phyloP scores from a whole-genome alignment of 2,329 filamentous ascomycete species.

The Podosphaera fusca region DNA sequence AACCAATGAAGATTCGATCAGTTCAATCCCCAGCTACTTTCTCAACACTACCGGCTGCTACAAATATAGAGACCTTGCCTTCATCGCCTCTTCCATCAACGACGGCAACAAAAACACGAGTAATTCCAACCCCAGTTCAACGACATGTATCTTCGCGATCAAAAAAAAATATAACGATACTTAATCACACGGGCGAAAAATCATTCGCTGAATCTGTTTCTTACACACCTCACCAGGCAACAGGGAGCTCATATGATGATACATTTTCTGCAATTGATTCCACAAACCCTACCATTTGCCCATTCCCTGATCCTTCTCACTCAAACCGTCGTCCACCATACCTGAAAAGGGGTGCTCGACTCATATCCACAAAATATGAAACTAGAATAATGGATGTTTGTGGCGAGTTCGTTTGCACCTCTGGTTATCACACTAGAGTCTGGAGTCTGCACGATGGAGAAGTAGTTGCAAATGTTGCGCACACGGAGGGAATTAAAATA shows the following conservation, averaged over 20 bases:
- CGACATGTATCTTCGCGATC: conserved; percentile 16
- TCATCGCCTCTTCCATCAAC: too few relatives aligned
- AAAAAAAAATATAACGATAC: conserved; percentile 15
- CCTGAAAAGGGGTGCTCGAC: conserved; percentile 45
- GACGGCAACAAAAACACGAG: too few relatives aligned
- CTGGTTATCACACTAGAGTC: conserved; percentile 64
- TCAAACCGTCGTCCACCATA: conserved; percentile 66
- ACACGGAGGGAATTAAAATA: conserved; percentile 66
- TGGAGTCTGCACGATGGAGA: conserved; percentile 76
- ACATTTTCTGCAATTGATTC: too few relatives aligned
- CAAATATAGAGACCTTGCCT: too few relatives aligned
- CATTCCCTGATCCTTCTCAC: conserved; percentile 66
- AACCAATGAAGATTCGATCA: too few relatives aligned
- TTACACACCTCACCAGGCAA: too few relatives aligned
- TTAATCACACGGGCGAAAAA: too few relatives aligned
- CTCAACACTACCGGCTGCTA: too few relatives aligned
- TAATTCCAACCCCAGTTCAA: too few relatives aligned
- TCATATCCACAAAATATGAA: conserved; percentile 71
- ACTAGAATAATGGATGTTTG: conserved; percentile 70
- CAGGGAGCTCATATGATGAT: too few relatives aligned
- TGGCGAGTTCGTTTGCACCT: conserved; percentile 68
- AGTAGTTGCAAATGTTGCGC: conserved; percentile 54
- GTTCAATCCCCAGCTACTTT: too few relatives aligned
- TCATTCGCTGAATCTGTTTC: too few relatives aligned
- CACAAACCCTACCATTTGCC: conserved; percentile 12